Percentiles rank a stretch among this genome's conserved stretches.
Conservation (phyloP, 371 early-diverging fungal species). For the Ordospora pajunii region DNA sequence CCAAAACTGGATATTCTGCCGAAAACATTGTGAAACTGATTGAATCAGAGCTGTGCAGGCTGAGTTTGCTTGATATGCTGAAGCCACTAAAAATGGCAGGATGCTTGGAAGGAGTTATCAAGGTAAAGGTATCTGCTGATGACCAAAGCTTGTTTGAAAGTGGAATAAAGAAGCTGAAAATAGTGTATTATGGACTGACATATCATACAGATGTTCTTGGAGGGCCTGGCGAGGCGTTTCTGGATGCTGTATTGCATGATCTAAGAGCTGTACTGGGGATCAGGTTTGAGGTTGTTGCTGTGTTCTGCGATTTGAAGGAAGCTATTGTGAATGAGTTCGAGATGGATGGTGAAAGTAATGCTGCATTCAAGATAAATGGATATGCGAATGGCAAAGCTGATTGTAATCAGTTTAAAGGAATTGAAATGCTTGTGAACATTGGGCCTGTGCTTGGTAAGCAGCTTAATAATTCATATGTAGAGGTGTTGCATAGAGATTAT, state of each 20-base stretch:
- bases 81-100: not conserved
- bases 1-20: too few species aligned
- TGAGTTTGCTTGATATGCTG: not conserved
- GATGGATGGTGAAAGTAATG: not conserved
- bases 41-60: not conserved
- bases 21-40: too few species aligned
- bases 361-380: too few species aligned
- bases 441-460: not conserved
- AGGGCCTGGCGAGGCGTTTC: not conserved
- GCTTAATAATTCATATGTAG: not conserved
- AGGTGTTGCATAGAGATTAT: not conserved
- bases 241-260: not conserved
- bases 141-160: not conserved
- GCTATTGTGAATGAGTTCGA: not conserved
- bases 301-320: not conserved
- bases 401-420: too few species aligned
- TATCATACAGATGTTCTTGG: not conserved
- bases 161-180: not conserved
- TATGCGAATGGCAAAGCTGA: too few species aligned
- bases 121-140: not conserved
- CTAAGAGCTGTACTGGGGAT: not conserved
- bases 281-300: not conserved
- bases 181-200: not conserved
- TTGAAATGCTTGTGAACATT: not conserved
- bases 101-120: not conserved